These are phyloP conservation scores for Acacia confusa DNA, from an alignment of 306 rosid species.

Conservation along the genomic window DNA sequence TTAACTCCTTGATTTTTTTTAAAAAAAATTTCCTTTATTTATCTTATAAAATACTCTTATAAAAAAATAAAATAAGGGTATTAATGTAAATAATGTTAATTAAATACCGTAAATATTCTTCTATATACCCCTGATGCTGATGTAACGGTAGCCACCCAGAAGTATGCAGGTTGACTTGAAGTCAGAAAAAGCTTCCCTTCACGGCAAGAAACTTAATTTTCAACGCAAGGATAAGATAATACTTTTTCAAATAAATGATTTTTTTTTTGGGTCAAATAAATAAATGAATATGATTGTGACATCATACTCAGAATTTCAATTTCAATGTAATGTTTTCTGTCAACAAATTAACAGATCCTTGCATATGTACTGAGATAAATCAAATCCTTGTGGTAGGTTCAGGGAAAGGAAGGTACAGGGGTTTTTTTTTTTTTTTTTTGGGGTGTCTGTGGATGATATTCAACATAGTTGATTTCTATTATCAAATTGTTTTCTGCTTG, in stretches of 20 bases:
- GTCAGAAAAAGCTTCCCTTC: too few species aligned
- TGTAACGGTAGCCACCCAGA: background rate
- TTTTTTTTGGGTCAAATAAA: too few species aligned
- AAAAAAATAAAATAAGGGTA: too few species aligned
- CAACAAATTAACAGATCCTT: background rate
- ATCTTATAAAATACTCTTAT: too few species aligned
- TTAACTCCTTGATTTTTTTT: too few species aligned
- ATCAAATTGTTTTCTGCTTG: background rate
- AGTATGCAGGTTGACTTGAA: background rate
- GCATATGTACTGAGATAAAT: background rate
- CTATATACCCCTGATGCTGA: background rate
- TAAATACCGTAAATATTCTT: too few species aligned
- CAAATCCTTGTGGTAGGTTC: background rate
- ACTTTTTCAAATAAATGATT: background rate
- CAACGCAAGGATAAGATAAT: background rate
- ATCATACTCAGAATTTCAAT: too few species aligned
- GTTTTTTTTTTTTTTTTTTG: too few species aligned
- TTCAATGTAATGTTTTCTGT: background rate
- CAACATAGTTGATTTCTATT: background rate
- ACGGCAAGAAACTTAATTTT: too few species aligned
- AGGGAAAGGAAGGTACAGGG: background rate
- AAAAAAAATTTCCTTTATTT: too few species aligned
- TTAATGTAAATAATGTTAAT: too few species aligned
- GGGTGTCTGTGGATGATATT: background rate
- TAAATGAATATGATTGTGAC: background rate